Evolutionary conservation across 1,284 basidiomycete genomes (phyloP), one percentile per base, ranked within the genome.

Genomic region (Vanrija sp.): DNA sequence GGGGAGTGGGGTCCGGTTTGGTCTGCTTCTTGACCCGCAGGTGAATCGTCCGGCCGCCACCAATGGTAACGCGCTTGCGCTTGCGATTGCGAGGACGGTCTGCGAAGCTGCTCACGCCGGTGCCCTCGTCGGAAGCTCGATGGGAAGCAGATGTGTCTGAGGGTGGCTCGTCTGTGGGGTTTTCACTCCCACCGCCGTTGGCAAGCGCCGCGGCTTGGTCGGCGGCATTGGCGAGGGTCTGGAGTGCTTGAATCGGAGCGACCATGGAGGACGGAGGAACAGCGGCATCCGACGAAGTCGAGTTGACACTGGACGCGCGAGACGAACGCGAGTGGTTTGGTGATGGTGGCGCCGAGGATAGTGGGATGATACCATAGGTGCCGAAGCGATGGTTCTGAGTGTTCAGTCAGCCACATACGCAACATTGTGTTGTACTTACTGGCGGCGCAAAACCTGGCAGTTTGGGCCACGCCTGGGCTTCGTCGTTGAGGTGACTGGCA

Each of bases 221-320:
- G 5, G 91, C 91, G 3, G 91, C 91, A 69, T 95, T 94, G 14
- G 91, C 92, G 42, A 95, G 79, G 3, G 90, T 89, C 69, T 95
- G 88, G 31, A 95, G 78, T 5, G 92, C 92, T 69, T 95, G 91
- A 55, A 95, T 95, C 1, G 92, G 92, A 0, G 92, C 90, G 57
- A 88, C 89, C 59, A 94, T 78, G 1, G 61, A 61, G 2, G 59
- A 59, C 1, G 55, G 47, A 1, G 61, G 58, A 2, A 55, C 53
- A 0, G 55, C 60, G 0, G 58, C 54, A 56, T 91, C 88, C 64
- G 92, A 89, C 2, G 87, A 87, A 67, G 89, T 88, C 65, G 92
- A 89, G 58, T 90, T 87, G 3, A 68, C 66, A 0, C 89, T 91
- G 0, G 89, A 91, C 4, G 87, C 65, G 2, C 64, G 61, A 1